A percentile compares a stretch with the other conserved stretches of the same genome.
These are phyloP conservation scores for Rhizopus microsporus DNA, from an alignment of 371 early-diverging fungal species.

Conservation along the genomic window DNA sequence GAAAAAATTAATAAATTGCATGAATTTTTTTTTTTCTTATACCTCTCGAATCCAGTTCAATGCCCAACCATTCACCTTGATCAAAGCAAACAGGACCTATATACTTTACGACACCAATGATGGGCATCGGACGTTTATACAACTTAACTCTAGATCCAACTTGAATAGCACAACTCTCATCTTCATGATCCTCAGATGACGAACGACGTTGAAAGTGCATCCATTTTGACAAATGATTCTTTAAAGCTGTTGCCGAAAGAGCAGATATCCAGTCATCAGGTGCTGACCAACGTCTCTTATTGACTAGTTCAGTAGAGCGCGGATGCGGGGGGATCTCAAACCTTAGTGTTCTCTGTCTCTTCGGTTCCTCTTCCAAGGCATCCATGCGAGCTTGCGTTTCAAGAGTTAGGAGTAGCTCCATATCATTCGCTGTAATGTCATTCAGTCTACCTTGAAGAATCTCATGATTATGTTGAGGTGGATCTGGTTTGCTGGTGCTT, in stretches of 20 bases:
- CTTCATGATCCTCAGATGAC: too few species aligned
- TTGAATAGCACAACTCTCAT: not conserved
- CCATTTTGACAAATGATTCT: not conserved
- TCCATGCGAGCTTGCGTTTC: conserved; percentile 43
- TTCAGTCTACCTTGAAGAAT: conserved; percentile 21
- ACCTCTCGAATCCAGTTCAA: conserved; percentile 48
- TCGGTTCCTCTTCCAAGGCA: conserved; percentile 17
- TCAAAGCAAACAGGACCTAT: conserved; percentile 36
- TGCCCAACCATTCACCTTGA: conserved; percentile 40
- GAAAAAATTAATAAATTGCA: not conserved
- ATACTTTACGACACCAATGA: conserved; percentile 39
- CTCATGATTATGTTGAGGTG: conserved; percentile 7
- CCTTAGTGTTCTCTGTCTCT: conserved; percentile 19
- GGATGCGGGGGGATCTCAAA: conserved; percentile 28
- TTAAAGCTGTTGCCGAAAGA: too few species aligned
- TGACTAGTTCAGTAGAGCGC: not conserved
- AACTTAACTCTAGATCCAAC: conserved; percentile 37
- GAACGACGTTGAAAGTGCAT: not conserved
- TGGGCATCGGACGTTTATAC: conserved; percentile 34
- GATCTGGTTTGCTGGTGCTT: conserved; percentile 1
- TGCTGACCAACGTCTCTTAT: conserved; percentile 25
- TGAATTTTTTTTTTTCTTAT: conserved; percentile 6
- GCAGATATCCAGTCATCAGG: conserved; percentile 10
- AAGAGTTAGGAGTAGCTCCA: conserved; percentile 35
- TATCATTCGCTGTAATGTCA: conserved; percentile 27